A percentile compares a stretch with the other conserved stretches of the same genome.
Evolutionary conservation across 176 grass and related monocot genomes (phyloP).

Genomic region (Rhynchospora tenuis): DNA sequence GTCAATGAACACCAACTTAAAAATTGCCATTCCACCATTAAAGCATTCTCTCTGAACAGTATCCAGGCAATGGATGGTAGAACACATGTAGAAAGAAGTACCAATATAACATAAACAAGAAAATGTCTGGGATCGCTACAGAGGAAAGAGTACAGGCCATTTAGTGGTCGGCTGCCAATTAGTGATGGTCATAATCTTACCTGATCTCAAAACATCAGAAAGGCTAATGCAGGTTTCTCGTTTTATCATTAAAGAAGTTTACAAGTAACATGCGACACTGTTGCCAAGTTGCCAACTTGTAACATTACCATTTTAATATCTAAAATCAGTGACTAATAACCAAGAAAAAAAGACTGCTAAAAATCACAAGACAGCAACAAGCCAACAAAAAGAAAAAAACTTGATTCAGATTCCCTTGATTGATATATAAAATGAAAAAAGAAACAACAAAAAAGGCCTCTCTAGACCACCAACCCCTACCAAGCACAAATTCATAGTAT

Average conservation of each 20-base stretch:
- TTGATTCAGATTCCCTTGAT: constrained; percentile 19
- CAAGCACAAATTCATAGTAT: constrained; percentile 7
- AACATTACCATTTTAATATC: constrained; percentile 9
- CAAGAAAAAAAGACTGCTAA: background rate
- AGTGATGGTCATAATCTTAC: background rate
- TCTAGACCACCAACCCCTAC: background rate
- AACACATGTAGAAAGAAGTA: background rate
- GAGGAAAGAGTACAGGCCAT: background rate
- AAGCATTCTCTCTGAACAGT: background rate
- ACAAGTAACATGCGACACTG: background rate
- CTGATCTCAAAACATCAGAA: background rate
- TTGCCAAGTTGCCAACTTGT: background rate
- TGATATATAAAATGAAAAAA: constrained; percentile 4
- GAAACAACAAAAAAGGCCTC: background rate
- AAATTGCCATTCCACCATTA: background rate
- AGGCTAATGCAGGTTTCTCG: background rate
- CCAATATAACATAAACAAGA: background rate
- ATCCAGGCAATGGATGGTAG: background rate
- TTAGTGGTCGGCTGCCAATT: background rate
- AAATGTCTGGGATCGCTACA: background rate
- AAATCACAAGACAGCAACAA: constrained; percentile 9
- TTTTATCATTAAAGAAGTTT: background rate
- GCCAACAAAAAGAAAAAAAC: constrained; percentile 2
- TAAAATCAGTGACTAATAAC: constrained; percentile 12
- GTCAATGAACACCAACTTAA: background rate